phyloP scores from a whole-genome alignment of 1,284 basidiomycete species.

The Sporisorium graminicola region DNA sequence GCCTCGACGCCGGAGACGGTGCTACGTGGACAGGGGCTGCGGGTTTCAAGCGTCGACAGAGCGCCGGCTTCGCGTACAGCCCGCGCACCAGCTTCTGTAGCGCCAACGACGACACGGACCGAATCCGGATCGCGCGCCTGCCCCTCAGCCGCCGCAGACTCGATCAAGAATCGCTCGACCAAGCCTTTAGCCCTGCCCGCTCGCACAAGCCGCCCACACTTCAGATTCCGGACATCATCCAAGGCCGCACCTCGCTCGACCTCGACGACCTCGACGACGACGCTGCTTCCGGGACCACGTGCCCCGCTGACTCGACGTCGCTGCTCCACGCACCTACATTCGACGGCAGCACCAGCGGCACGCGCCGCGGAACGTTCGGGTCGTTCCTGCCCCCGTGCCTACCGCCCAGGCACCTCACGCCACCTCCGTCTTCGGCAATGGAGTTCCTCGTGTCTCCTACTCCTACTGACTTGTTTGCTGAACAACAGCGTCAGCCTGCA shows the following conservation, averaged over 20 bases:
- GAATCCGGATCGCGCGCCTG: constrained; percentile 23
- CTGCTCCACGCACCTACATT: not conserved
- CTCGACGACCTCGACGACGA: too few relatives aligned
- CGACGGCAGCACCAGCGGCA: not conserved
- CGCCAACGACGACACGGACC: not conserved
- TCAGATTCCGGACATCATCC: not conserved
- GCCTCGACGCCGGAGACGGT: not conserved
- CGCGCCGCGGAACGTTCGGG: constrained; percentile 22
- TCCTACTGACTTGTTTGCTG: not conserved
- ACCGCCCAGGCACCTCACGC: not conserved
- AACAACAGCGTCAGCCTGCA: too few relatives aligned
- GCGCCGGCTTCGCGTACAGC: constrained; percentile 4
- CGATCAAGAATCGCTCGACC: constrained; percentile 16
- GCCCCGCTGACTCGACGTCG: not conserved
- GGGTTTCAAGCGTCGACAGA: constrained; percentile 22
- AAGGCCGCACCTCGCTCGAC: not conserved
- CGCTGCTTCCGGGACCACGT: too few relatives aligned
- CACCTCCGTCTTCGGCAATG: constrained; percentile 23
- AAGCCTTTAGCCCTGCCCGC: constrained; percentile 14
- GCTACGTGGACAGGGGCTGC: constrained; percentile 7
- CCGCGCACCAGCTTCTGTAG: not conserved
- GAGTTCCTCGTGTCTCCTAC: constrained; percentile 20
- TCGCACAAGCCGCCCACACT: constrained; percentile 17
- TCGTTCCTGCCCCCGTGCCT: not conserved
- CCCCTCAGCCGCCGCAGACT: constrained; percentile 20